Evolutionary conservation across 805 yeast species (phyloP), one percentile per base, ranked within the genome.

Genomic region (Kazachstania viticola): DNA sequence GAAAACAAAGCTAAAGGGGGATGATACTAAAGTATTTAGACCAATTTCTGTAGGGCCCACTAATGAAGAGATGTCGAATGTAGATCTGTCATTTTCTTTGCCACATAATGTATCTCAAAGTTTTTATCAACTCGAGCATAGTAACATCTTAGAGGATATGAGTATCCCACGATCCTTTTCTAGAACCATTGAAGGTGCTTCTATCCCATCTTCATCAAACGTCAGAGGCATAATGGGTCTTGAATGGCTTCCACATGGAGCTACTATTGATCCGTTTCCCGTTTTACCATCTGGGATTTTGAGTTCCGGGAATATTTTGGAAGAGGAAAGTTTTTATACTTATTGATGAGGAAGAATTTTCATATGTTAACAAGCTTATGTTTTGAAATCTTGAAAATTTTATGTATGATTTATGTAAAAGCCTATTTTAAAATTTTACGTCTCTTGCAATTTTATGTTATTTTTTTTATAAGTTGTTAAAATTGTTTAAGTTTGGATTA

Each of bases 301-400:
- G 9, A 34, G 38, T 21, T 30, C 30, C 5, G 40, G 32, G n/a
- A 43, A 41, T 9, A 33, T 42, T 14, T 45, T 40, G 16, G 51
- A 48, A 24, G 51, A 46, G 35, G 43, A 44, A 15, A 46, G 48
- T 28, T 43, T 8, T 19, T n/a, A n/a, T n/a, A n/a, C n/a, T n/a
- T n/a, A n/a, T n/a, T n/a, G n/a, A n/a, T n/a, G n/a, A n/a, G n/a
- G n/a, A n/a, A n/a, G n/a, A n/a, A n/a, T n/a, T n/a, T n/a, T n/a
- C n/a, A n/a, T n/a, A n/a, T n/a, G n/a, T n/a, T n/a, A n/a, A n/a
- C n/a, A n/a, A n/a, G n/a, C n/a, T n/a, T n/a, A n/a, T n/a, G n/a
- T n/a, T n/a, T n/a, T n/a, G n/a, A n/a, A n/a, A n/a, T n/a, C n/a
- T n/a, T n/a, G n/a, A n/a, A n/a, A n/a, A n/a, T n/a, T n/a, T n/a